Conservation (phyloP, 179 eudicot genomes). For the Camellia oleifera region DNA sequence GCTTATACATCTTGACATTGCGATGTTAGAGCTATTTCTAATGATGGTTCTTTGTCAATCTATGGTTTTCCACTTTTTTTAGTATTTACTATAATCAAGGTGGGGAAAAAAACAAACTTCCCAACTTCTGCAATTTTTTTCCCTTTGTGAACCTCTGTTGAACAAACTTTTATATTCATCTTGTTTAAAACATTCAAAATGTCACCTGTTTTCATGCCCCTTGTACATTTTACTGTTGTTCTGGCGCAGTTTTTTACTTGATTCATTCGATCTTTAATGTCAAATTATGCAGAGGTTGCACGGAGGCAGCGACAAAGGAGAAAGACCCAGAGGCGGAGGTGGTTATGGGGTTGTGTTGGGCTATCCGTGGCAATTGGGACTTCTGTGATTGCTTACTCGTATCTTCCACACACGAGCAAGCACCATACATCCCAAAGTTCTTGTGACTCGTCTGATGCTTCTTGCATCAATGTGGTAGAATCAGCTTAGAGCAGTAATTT, state of each 20-base stretch:
- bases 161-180: too few species aligned
- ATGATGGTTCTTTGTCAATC: too few species aligned
- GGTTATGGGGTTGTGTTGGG: conserved; percentile 51
- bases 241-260: neutral
- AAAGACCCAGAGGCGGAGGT: conserved; percentile 25
- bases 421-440: conserved; percentile 6
- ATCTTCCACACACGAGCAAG: conserved; percentile 26
- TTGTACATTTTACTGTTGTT: neutral
- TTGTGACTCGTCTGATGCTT: conserved; percentile 14
- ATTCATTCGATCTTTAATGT: neutral
- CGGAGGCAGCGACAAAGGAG: conserved; percentile 41
- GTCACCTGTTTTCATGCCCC: too few species aligned
- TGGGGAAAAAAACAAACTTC: too few species aligned
- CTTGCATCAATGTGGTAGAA: neutral
- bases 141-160: too few species aligned
- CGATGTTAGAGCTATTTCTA: too few species aligned
- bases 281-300: conserved; percentile 35
- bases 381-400: conserved; percentile 33
- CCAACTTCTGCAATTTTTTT: too few species aligned
- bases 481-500: neutral
- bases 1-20: too few species aligned
- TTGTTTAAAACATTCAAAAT: too few species aligned
- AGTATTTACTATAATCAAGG: too few species aligned
- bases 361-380: conserved; percentile 34
- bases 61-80: too few species aligned